Base-by-base conservation (phyloP, 106 monocot genomes). In the Dactylorhiza incarnata region DNA sequence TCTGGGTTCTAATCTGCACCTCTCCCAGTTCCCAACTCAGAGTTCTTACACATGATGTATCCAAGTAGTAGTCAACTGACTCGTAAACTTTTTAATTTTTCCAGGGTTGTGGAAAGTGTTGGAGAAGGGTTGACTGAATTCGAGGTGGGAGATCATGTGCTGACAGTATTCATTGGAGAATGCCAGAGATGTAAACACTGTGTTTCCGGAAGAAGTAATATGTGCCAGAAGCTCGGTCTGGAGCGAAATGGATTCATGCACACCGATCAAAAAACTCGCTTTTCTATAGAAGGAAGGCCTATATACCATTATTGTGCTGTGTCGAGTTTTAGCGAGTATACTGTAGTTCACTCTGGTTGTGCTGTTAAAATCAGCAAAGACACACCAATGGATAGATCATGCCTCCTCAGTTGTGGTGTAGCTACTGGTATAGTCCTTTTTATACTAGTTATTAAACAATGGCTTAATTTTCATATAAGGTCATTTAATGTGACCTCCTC, bases 201-300 rank as follows among this genome's bases (percentile, higher is more conserved):
- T 75, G 24, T 80, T 45, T 95, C 95, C 51, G 86, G 82, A 73
- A 92, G 85, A 80, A 95, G 92, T 65, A 95, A 95, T 75, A 85
- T 90, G 81, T 95, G 95, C 81, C 90, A 87, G 80, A 83, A 74
- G 6, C 80, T 95, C 56, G 92, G 95, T 0, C 63, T 95, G 78
- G 95, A 95, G 66, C 88, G 92, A 68, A 92, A 78, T 68, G 95
- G 95, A 20, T 82, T 95, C 75, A 95, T 95, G 95, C 95, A 95
- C 66, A 84, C 73, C 47, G 90, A 95, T 84, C 85, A 92, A 79
- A 90, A 78, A 61, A 95, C 95, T 49, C 76, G 95, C 23, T 92
- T 95, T 78, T 88, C 90, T 0, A 81, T 90, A 66, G 90, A 85
- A 76, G 90, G 95, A 58, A 85, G 68, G 62, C 90, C 90, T 5